These are phyloP conservation scores for Sonneratia caseolaris DNA, from an alignment of 345 rosid genomes.

Conservation along the genomic window DNA sequence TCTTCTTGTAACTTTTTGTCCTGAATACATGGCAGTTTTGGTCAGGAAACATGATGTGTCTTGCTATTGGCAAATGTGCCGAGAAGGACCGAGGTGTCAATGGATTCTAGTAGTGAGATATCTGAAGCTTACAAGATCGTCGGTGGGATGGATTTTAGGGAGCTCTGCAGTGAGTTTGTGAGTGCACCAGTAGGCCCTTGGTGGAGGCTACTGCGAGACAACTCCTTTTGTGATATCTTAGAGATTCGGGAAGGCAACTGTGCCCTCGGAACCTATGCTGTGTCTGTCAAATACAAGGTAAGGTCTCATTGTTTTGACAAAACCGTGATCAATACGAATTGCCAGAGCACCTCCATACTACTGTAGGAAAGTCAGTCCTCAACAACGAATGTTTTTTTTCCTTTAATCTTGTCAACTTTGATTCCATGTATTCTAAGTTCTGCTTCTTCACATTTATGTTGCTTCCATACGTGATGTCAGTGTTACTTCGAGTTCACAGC, in stretches of 20 bases:
- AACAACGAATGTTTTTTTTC: too few species aligned
- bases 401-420: too few species aligned
- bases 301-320: background rate
- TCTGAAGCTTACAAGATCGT: slow-evolving; percentile 58
- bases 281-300: slow-evolving; percentile 72
- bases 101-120: slow-evolving; percentile 16
- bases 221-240: slow-evolving; percentile 61
- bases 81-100: slow-evolving; percentile 29
- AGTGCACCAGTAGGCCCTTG: slow-evolving; percentile 77
- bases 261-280: slow-evolving; percentile 59
- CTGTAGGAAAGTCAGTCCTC: too few species aligned
- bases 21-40: background rate
- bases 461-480: too few species aligned
- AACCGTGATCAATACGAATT: background rate
- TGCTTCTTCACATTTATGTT: too few species aligned
- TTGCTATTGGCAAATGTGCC: too few species aligned
- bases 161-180: slow-evolving; percentile 75
- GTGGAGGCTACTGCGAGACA: slow-evolving; percentile 85
- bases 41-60: too few species aligned
- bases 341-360: too few species aligned
- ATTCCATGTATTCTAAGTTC: too few species aligned
- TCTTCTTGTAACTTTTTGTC: background rate
- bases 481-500: too few species aligned
- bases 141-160: slow-evolving; percentile 71
- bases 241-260: slow-evolving; percentile 65